These are phyloP conservation scores for Pelagomonas calceolata DNA, from an alignment of 108 stramenopile genomes.

Conservation along the genomic window DNA sequence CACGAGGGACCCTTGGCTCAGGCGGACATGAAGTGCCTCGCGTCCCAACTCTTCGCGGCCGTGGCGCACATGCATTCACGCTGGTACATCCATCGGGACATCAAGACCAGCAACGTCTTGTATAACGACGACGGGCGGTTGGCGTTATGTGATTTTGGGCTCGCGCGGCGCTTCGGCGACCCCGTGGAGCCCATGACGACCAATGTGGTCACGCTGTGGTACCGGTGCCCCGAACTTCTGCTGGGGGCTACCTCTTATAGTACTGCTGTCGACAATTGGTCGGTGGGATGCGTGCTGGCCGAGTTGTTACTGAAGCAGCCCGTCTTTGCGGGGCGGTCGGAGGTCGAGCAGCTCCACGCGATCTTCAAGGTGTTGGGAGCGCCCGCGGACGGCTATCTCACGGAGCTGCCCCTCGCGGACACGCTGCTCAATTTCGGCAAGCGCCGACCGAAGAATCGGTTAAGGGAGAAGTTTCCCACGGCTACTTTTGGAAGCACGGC, in stretches of 20 bases:
- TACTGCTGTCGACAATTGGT: conserved; percentile 89
- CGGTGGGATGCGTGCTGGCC: conserved; percentile 90
- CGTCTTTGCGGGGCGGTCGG: conserved; percentile 58
- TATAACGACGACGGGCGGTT: conserved; percentile 18
- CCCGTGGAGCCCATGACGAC: conserved; percentile 57
- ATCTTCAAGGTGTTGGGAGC: conserved; percentile 36
- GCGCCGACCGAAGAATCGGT: no score
- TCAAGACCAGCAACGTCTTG: conserved; percentile 33
- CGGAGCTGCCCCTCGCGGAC: no score
- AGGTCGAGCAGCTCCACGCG: conserved; percentile 62
- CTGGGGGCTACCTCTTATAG: conserved; percentile 69
- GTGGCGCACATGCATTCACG: conserved; percentile 1
- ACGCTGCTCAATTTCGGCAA: no score
- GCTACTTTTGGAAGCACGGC: no score
- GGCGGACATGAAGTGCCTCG: conserved; percentile 62
- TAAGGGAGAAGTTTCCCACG: no score
- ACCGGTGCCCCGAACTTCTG: conserved; percentile 86
- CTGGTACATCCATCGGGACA: conserved; percentile 21
- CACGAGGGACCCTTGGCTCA: conserved; percentile 48
- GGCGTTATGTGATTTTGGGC: conserved; percentile 63
- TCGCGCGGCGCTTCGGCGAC: conserved; percentile 51
- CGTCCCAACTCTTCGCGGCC: conserved; percentile 26
- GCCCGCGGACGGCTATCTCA: no score
- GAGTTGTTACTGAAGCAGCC: conserved; percentile 70
- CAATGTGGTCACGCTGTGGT: conserved; percentile 91